Conservation (phyloP, 1,284 basidiomycete genomes). For the Apiotrichum gracile region DNA sequence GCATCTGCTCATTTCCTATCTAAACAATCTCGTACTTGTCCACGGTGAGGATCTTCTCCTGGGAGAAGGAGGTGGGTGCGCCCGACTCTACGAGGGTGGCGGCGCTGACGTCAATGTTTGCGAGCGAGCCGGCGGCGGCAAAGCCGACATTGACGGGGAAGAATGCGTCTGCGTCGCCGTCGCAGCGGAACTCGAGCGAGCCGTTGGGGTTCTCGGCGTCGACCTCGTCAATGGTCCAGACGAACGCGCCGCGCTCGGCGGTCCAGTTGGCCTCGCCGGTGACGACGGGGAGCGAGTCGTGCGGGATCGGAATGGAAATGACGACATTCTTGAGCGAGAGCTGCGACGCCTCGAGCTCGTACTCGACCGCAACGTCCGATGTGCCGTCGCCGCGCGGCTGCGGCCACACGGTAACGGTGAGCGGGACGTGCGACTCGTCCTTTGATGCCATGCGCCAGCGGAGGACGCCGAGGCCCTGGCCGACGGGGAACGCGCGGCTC, state of each 20-base stretch:
- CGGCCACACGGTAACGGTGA: conserved; percentile 98
- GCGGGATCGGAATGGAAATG: conserved; percentile 86
- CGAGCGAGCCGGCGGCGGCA: conserved; percentile 68
- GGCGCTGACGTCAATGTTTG: conserved; percentile 58
- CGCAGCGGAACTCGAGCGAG: conserved; percentile 80
- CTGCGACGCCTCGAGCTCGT: conserved; percentile 83
- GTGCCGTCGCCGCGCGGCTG: conserved; percentile 82
- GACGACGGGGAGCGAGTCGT: conserved; percentile 79
- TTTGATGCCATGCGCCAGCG: conserved; percentile 88
- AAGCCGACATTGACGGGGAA: conserved; percentile 89
- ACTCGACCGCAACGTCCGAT: conserved; percentile 92
- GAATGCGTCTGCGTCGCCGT: conserved; percentile 74
- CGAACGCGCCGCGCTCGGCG: conserved; percentile 73
- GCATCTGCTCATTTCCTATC: conserved; percentile 7
- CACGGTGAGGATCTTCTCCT: conserved; percentile 65
- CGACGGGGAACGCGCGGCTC: conserved; percentile 76
- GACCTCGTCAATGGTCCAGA: conserved; percentile 65
- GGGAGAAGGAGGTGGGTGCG: conserved; percentile 63
- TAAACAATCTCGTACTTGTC: conserved; percentile 60
- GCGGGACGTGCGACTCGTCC: conserved; percentile 84
- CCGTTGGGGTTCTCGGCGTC: conserved; percentile 58
- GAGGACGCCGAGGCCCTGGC: conserved; percentile 75
- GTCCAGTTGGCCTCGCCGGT: conserved; percentile 69
- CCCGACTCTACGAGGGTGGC: conserved; percentile 59
- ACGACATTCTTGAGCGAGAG: conserved; percentile 75